These are phyloP conservation scores for Apiospora malaysiana DNA, from an alignment of 2,329 filamentous ascomycete genomes.

Conservation along the genomic window DNA sequence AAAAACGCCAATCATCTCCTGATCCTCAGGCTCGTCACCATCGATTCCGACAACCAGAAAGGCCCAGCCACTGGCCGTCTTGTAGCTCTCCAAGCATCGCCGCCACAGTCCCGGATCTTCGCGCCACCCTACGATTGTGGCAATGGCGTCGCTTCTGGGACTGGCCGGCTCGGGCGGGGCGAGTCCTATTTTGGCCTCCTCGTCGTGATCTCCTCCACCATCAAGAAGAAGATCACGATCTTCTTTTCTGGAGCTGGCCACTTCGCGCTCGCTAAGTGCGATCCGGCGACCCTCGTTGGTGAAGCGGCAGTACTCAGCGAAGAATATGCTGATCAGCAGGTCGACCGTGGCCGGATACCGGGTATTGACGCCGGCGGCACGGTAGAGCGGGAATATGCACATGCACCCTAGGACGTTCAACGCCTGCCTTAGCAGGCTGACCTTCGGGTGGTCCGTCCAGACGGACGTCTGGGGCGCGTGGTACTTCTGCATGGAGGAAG, in stretches of 20 bases:
- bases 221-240: background rate
- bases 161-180: background rate
- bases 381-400: conserved; percentile 5
- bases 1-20: conserved; percentile 39
- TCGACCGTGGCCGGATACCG: conserved; percentile 12
- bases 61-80: conserved; percentile 30
- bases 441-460: background rate
- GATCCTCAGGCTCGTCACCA: conserved; percentile 36
- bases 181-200: background rate
- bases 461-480: background rate
- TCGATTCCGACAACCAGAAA: conserved; percentile 39
- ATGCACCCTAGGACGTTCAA: background rate
- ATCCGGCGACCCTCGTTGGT: conserved; percentile 13
- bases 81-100: conserved; percentile 39
- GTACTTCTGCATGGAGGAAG: background rate
- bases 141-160: background rate
- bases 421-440: conserved; percentile 2
- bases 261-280: background rate
- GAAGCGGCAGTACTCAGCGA: conserved; percentile 20
- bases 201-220: background rate
- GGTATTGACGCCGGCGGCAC: background rate
- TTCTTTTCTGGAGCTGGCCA: background rate
- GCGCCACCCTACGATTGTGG: conserved; percentile 38
- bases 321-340: conserved; percentile 11
- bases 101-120: conserved; percentile 38